phyloP scores from a whole-genome alignment of 2,329 filamentous ascomycete genomes.

The Pseudohalonectria lignicola region DNA sequence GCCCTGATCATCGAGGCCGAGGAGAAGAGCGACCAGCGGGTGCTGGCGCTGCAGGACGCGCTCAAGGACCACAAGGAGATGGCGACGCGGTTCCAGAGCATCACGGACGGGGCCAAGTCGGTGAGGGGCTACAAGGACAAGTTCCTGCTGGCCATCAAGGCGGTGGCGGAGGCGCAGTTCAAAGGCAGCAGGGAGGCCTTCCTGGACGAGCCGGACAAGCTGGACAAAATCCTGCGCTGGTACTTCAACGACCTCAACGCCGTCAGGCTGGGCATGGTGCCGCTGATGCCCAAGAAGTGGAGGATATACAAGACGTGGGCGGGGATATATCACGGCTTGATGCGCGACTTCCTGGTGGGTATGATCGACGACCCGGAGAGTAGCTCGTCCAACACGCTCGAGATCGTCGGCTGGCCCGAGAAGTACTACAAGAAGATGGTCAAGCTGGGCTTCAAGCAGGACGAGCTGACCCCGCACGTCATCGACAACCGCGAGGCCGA shows the following conservation, averaged over 20 bases:
- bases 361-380: conserved; percentile 76
- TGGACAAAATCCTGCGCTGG: conserved; percentile 89
- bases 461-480: conserved; percentile 73
- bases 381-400: conserved; percentile 78
- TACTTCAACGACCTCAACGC: conserved; percentile 97
- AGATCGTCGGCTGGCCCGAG: conserved; percentile 89
- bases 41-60: conserved; percentile 84
- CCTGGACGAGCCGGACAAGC: conserved; percentile 65
- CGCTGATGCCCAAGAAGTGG: conserved; percentile 92
- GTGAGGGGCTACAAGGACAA: conserved; percentile 95
- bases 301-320: conserved; percentile 86
- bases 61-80: conserved; percentile 94
- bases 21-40: conserved; percentile 90
- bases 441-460: conserved; percentile 69
- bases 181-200: conserved; percentile 63
- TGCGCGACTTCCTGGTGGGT: conserved; percentile 85
- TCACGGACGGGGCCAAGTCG: conserved; percentile 85
- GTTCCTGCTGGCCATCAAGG: conserved; percentile 70
- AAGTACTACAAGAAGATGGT: conserved; percentile 96
- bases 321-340: conserved; percentile 81
- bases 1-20: conserved; percentile 91
- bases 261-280: conserved; percentile 84
- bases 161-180: conserved; percentile 65
- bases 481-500: conserved; percentile 86
- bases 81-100: conserved; percentile 85